Evolutionary conservation across 495 filamentous ascomycete genomes (phyloP), one percentile per base, ranked within the genome.

Genomic region (Neurospora sp.): DNA sequence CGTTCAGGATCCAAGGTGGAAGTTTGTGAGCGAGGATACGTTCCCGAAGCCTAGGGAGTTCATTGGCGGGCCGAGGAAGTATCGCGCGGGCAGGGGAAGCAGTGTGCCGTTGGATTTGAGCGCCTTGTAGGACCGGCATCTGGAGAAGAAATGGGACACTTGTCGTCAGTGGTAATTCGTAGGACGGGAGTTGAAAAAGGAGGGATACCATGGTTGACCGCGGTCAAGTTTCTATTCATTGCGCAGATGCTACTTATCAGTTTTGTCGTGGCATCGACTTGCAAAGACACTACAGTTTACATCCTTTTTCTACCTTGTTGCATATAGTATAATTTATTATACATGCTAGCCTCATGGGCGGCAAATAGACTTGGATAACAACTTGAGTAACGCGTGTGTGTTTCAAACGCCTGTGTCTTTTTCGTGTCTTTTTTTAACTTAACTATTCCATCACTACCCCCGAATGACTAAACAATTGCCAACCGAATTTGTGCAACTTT

Each of bases 71-170:
- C 80, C 84, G 41, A 93, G 92, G 78, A 87, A 89, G 76, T 99
- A 99, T 82, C 86, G 94, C 48, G 96, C 95, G 37, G 96, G 96
- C 10, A 87, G 94, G 79, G 95, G 93, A 31, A 97, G 93, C 82
- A 97, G 92, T 84, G 94, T 99, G 48, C 96, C 96, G 48, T 85
- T 98, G 78, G 93, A 99, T 84, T 82, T 99, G 78, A 88, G 84
- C 73, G 80, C 79, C 12, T 75, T 85, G 71, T 84, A 59, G 48
- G 48, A 59, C 48, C 22, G 48, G 22, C 20, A 59, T 1, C 5
- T 27, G 20, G 22, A 27, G 48, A 59, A 27, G 20, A 59, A 27
- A 14, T 59, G 48, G 48, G 20, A 31, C 12, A 31, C 48, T 59
- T 59, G 10, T 14, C 7, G 48, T 27, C 5, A 22, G 46, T 53